Percentiles rank a stretch among this genome's conserved stretches.
Conservation (phyloP, 1,284 basidiomycete species). For the Cryptococcus maquisensis region DNA sequence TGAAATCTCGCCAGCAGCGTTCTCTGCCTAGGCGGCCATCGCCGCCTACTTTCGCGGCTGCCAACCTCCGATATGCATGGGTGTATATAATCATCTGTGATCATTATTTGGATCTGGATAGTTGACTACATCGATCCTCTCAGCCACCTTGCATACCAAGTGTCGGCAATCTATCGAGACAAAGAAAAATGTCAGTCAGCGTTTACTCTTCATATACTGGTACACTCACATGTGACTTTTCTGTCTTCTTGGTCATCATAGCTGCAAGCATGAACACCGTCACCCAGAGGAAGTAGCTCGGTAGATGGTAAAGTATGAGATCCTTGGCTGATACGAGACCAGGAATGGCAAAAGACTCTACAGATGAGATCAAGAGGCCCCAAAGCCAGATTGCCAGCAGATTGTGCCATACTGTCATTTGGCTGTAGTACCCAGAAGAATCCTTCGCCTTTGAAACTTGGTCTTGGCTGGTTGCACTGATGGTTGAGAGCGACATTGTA, state of each 20-base stretch:
- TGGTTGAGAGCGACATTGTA: conserved; percentile 25
- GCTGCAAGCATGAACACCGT: conserved; percentile 31
- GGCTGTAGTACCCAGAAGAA: conserved; percentile 15
- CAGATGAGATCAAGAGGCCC: conserved; percentile 27
- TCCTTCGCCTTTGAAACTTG: conserved; percentile 10
- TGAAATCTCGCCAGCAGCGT: too few relatives aligned
- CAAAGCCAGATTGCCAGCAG: conserved; percentile 38
- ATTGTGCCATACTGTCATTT: conserved; percentile 34
- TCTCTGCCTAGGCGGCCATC: too few relatives aligned
- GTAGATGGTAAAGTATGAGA: conserved; percentile 27
- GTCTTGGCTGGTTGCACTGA: conserved; percentile 17
- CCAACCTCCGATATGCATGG: too few relatives aligned
- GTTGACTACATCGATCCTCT: neutral
- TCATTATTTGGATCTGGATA: too few relatives aligned
- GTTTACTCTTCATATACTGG: neutral
- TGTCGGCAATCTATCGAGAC: conserved; percentile 4
- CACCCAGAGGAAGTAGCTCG: conserved; percentile 36
- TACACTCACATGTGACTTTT: conserved; percentile 22
- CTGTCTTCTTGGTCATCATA: conserved; percentile 32
- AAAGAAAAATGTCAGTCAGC: neutral
- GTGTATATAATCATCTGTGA: too few relatives aligned
- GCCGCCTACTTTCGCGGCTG: too few relatives aligned
- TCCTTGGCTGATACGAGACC: conserved; percentile 27
- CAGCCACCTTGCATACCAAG: conserved; percentile 21
- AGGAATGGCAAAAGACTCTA: conserved; percentile 28